Percentiles rank a stretch among this genome's conserved stretches.
These are phyloP conservation scores for Suillus placidus DNA, from an alignment of 768 basidiomycete genomes.

Conservation along the genomic window DNA sequence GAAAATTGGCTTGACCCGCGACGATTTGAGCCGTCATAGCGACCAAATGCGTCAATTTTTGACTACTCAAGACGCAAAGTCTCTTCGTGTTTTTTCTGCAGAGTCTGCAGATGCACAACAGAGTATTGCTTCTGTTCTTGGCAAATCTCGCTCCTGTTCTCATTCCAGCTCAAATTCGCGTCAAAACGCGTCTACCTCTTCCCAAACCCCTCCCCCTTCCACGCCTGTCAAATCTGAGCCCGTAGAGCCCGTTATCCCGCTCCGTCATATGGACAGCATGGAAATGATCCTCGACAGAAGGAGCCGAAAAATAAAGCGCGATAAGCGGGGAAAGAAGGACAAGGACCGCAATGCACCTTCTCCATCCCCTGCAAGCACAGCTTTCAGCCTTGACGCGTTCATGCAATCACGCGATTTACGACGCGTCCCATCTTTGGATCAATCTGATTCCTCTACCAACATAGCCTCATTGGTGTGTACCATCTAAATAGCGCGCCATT, in stretches of 20 bases:
- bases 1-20: constrained; percentile 75
- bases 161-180: constrained; percentile 46
- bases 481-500: constrained; percentile 27
- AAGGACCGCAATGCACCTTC: constrained; percentile 57
- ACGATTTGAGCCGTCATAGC: constrained; percentile 71
- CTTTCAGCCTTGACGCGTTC: constrained; percentile 50
- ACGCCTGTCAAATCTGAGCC: constrained; percentile 71
- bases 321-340: constrained; percentile 45
- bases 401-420: constrained; percentile 60
- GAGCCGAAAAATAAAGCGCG: constrained; percentile 54
- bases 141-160: constrained; percentile 47
- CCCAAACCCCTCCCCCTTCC: constrained; percentile 46
- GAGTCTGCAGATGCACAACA: constrained; percentile 40
- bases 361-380: constrained; percentile 52
- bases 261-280: constrained; percentile 73
- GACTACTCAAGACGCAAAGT: constrained; percentile 50
- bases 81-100: constrained; percentile 46
- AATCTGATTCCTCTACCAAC: constrained; percentile 33
- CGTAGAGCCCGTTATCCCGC: constrained; percentile 48
- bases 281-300: constrained; percentile 77
- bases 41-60: constrained; percentile 83
- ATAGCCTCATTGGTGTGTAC: constrained; percentile 44
- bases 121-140: constrained; percentile 40
- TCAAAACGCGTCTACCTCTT: constrained; percentile 46
- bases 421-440: constrained; percentile 38